Evolutionary conservation across 2,329 filamentous ascomycete species (phyloP).

Genomic region (Alternaria longipes): DNA sequence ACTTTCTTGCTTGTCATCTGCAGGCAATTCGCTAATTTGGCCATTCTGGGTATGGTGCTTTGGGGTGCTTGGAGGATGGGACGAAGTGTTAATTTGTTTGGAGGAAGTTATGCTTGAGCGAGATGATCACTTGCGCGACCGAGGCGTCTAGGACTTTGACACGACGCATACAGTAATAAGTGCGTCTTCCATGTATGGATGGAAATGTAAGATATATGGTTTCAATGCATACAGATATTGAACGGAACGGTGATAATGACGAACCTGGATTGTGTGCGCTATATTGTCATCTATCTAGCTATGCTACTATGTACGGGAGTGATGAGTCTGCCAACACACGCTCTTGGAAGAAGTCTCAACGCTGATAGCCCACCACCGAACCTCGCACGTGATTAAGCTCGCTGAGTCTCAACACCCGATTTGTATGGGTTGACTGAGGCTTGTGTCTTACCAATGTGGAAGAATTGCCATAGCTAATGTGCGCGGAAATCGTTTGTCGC

Average conservation of each 20-base stretch:
- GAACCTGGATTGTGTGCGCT: too few species aligned
- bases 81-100: slow-evolving; percentile 2
- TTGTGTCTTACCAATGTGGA: background rate
- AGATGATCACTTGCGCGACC: background rate
- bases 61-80: slow-evolving; percentile 20
- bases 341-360: background rate
- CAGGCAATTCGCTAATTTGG: slow-evolving; percentile 11
- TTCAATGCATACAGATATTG: too few species aligned
- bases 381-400: background rate
- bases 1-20: slow-evolving; percentile 10
- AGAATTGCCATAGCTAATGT: background rate
- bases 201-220: too few species aligned
- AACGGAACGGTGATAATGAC: too few species aligned
- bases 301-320: too few species aligned
- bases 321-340: background rate
- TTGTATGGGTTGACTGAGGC: background rate
- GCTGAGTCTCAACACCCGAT: background rate
- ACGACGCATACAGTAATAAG: background rate
- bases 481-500: background rate
- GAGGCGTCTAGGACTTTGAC: background rate
- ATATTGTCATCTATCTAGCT: too few species aligned
- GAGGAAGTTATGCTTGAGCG: slow-evolving; percentile 2
- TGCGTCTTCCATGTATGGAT: too few species aligned
- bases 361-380: background rate
- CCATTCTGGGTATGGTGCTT: slow-evolving; percentile 10